phyloP scores from a whole-genome alignment of 2,329 filamentous ascomycete genomes.

The Venturia effusa region DNA sequence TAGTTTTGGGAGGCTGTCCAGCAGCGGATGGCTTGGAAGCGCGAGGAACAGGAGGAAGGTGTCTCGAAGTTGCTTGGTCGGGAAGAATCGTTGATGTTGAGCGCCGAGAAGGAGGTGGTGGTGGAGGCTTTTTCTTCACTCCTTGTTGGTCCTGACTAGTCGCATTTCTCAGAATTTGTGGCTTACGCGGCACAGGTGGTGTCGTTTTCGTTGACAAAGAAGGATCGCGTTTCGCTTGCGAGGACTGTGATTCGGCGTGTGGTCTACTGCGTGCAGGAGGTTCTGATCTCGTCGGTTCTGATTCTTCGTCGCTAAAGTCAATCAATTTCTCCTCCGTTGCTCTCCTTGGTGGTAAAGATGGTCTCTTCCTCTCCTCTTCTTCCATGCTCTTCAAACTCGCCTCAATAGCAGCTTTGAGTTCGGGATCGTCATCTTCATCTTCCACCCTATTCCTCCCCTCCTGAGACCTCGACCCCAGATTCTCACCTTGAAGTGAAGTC shows the following conservation, averaged over 20 bases:
- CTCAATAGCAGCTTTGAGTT: constrained; percentile 36
- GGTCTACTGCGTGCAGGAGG: constrained; percentile 17
- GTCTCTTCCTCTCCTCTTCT: constrained; percentile 22
- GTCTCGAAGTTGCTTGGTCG: constrained; percentile 14
- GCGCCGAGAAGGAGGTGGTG: constrained; percentile 21
- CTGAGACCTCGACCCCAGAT: constrained; percentile 15
- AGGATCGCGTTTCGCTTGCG: constrained; percentile 10
- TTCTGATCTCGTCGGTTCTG: constrained; percentile 14
- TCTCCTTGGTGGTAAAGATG: constrained; percentile 25
- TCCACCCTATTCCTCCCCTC: constrained; percentile 14
- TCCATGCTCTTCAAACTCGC: constrained; percentile 37
- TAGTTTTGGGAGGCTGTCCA: constrained; percentile 23
- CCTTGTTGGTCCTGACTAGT: constrained; percentile 20
- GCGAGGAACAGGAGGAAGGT: constrained; percentile 22
- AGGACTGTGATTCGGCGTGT: constrained; percentile 18
- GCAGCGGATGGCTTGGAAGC: constrained; percentile 15
- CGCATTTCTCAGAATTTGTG: constrained; percentile 27
- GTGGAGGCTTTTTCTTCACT: constrained; percentile 14
- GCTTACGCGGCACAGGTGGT: constrained; percentile 26
- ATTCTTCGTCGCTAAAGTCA: constrained; percentile 35
- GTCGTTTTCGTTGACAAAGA: constrained; percentile 12
- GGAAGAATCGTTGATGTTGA: constrained; percentile 14
- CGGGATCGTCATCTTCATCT: constrained; percentile 32
- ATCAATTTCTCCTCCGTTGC: constrained; percentile 27
- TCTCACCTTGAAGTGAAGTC: constrained; percentile 17